phyloP scores from a whole-genome alignment of 352 stramenopile species.

The Globisporangium paddicum region DNA sequence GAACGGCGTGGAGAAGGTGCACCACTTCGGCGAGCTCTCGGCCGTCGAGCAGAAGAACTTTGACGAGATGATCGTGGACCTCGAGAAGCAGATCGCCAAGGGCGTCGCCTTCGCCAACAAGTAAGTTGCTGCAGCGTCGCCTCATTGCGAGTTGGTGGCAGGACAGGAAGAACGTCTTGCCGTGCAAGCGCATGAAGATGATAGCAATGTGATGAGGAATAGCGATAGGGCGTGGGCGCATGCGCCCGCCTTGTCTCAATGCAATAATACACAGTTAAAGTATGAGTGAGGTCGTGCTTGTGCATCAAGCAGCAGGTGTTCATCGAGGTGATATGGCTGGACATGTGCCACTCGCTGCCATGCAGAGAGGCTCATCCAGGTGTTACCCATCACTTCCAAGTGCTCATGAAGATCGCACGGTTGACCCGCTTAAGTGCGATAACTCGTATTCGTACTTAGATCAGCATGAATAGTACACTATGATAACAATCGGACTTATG shows the following conservation, averaged over 20 bases:
- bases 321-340: too few relatives aligned
- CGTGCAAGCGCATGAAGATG: too few relatives aligned
- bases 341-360: not conserved
- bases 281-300: not conserved
- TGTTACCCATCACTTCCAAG: conserved; percentile 6
- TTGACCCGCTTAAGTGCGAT: not conserved
- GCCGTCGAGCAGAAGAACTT: conserved; percentile 84
- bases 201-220: too few relatives aligned
- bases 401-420: not conserved
- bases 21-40: conserved; percentile 89
- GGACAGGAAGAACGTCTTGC: not conserved
- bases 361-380: not conserved
- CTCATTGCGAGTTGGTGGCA: too few relatives aligned
- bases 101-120: conserved; percentile 85
- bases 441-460: too few relatives aligned
- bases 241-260: not conserved
- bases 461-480: too few relatives aligned
- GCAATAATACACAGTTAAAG: conserved; percentile 5
- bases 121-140: too few relatives aligned
- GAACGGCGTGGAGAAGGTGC: conserved; percentile 95
- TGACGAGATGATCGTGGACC: conserved; percentile 85
- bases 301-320: not conserved
- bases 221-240: too few relatives aligned
- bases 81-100: conserved; percentile 88
- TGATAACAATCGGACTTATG: too few relatives aligned